A percentile compares a stretch with the other conserved stretches of the same genome.
phyloP scores from a whole-genome alignment of 805 yeast species.

The Cyberlindnera maritima region DNA sequence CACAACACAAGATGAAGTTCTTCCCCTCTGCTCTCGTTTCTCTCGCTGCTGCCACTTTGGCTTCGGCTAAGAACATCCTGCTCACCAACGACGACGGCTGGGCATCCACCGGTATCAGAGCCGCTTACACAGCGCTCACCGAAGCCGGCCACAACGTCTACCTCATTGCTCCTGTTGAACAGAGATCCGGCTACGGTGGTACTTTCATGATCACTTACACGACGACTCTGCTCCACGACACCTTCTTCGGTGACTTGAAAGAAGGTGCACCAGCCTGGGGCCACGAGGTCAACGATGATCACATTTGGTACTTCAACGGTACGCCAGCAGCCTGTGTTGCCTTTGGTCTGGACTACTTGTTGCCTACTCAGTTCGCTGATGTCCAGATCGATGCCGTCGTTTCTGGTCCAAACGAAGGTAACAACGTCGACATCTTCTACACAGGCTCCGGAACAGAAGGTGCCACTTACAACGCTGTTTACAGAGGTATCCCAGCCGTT shows the following conservation, averaged over 20 bases:
- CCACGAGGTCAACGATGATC: constrained; percentile 39
- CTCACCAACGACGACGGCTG: constrained; percentile 58
- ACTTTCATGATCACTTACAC: constrained; percentile 43
- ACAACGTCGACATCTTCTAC: constrained; percentile 41
- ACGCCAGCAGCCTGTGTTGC: constrained; percentile 55
- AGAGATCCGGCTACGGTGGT: constrained; percentile 56
- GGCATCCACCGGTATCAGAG: constrained; percentile 55
- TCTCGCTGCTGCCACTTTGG: constrained; percentile 11
- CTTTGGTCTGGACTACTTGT: constrained; percentile 44
- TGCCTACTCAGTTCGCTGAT: constrained; percentile 44
- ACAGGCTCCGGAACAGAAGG: constrained; percentile 52
- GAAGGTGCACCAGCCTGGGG: constrained; percentile 56
- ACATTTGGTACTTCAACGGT: constrained; percentile 55
- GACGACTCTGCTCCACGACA: constrained; percentile 39
- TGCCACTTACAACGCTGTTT: constrained; percentile 45
- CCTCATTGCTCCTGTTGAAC: constrained; percentile 50
- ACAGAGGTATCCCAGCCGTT: constrained; percentile 47
- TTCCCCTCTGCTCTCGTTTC: constrained; percentile 7
- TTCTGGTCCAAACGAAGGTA: constrained; percentile 54
- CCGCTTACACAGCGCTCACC: constrained; percentile 46
- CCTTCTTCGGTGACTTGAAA: constrained; percentile 45
- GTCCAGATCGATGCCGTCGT: constrained; percentile 45
- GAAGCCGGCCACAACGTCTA: constrained; percentile 47
- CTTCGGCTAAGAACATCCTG: constrained; percentile 39
- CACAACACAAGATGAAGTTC: constrained; percentile 12